These are phyloP conservation scores for Arctostaphylos glauca DNA, from an alignment of 148 eudicot genomes.

Conservation along the genomic window DNA sequence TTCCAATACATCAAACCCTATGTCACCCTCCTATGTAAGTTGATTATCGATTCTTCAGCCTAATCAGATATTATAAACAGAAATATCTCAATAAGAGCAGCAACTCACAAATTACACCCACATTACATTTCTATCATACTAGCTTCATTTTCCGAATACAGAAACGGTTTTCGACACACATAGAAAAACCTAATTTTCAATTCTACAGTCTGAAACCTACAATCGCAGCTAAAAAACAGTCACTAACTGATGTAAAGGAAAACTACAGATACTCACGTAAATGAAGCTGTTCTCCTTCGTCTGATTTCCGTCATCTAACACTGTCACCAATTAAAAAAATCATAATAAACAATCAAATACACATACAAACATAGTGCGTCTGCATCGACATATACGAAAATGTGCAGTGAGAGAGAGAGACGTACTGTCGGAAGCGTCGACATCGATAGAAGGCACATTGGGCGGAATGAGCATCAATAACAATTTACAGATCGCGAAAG, in stretches of 20 bases:
- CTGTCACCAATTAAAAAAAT: constrained; percentile 36
- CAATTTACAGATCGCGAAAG: constrained; percentile 70
- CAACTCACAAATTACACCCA: not conserved
- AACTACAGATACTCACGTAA: constrained; percentile 56
- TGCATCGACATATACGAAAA: too few species aligned
- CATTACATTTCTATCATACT: not conserved
- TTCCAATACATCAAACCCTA: not conserved
- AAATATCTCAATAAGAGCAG: not conserved
- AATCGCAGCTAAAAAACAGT: not conserved
- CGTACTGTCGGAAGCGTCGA: constrained; percentile 83
- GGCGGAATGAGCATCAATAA: constrained; percentile 84
- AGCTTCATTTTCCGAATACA: not conserved
- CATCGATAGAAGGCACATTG: constrained; percentile 93
- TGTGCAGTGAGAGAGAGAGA: constrained; percentile 12
- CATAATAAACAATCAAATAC: not conserved
- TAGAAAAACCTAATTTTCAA: not conserved
- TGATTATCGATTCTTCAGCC: not conserved
- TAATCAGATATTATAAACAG: not conserved
- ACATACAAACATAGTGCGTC: not conserved
- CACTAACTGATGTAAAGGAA: constrained; percentile 7
- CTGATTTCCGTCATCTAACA: constrained; percentile 84
- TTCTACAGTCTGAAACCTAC: not conserved
- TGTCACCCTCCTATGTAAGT: not conserved
- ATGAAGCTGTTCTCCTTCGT: constrained; percentile 87
- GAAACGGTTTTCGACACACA: not conserved